Percentiles rank a stretch among this genome's conserved stretches.
Evolutionary conservation across 495 filamentous ascomycete genomes (phyloP).

Genomic region (Penicillium verhagenii): DNA sequence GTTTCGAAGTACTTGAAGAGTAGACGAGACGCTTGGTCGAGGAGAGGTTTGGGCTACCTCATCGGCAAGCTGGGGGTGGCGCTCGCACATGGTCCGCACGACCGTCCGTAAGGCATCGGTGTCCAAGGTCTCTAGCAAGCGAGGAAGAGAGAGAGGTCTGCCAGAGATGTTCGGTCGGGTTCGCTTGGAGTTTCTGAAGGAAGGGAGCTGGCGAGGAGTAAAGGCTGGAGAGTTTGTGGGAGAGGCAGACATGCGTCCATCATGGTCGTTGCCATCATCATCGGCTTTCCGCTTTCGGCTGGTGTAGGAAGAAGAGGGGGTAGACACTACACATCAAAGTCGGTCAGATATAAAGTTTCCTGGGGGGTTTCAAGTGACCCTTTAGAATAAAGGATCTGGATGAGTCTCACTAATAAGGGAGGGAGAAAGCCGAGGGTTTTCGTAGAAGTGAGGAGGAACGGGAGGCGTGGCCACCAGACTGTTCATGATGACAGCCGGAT

Average conservation of each 20-base stretch:
- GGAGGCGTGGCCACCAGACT: slow-evolving; percentile 62
- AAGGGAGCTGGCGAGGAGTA: slow-evolving; percentile 60
- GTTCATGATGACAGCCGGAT: slow-evolving; percentile 58
- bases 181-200: slow-evolving; percentile 64
- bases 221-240: slow-evolving; percentile 76
- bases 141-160: slow-evolving; percentile 74
- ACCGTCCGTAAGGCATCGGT: slow-evolving; percentile 76
- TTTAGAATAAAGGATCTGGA: slow-evolving; percentile 9
- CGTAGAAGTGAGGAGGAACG: slow-evolving; percentile 75
- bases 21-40: slow-evolving; percentile 75
- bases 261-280: slow-evolving; percentile 64
- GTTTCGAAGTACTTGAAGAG: slow-evolving; percentile 72
- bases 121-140: slow-evolving; percentile 88
- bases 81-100: slow-evolving; percentile 82
- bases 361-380: not conserved
- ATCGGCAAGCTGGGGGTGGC: slow-evolving; percentile 70
- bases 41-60: slow-evolving; percentile 87
- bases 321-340: slow-evolving; percentile 45
- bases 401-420: slow-evolving; percentile 61
- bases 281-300: slow-evolving; percentile 86
- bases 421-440: slow-evolving; percentile 66
- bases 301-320: slow-evolving; percentile 49
- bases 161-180: slow-evolving; percentile 68
- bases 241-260: slow-evolving; percentile 85
- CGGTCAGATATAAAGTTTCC: slow-evolving; percentile 19